Conservation (phyloP, 2,329 filamentous ascomycete species). For the Elsinoe necatrix region DNA sequence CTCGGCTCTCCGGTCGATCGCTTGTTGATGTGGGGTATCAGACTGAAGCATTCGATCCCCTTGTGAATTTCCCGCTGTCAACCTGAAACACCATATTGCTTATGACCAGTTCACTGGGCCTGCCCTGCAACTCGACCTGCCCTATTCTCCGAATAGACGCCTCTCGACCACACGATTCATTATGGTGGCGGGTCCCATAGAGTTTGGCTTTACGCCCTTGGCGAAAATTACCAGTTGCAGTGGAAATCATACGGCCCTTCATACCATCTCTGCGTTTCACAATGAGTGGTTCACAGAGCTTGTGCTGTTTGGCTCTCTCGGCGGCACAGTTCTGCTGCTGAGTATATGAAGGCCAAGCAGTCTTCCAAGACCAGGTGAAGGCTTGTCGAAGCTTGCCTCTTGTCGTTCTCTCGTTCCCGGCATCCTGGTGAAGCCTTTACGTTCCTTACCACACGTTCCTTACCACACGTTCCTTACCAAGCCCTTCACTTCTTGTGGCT, state of each 20-base stretch:
- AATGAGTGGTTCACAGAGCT: conserved; percentile 3
- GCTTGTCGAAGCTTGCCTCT: conserved; percentile 9
- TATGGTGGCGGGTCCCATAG: conserved; percentile 4
- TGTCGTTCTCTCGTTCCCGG: conserved; percentile 5
- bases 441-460: conserved; percentile 11
- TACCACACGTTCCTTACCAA: conserved; percentile 10
- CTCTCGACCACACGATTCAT: conserved; percentile 8
- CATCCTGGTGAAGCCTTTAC: conserved; percentile 11
- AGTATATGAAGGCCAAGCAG: conserved; percentile 9
- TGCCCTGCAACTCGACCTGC: conserved; percentile 2
- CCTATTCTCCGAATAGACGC: conserved; percentile 1
- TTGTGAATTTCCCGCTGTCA: conserved; percentile 7
- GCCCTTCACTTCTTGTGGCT: background rate
- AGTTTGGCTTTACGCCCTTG: background rate
- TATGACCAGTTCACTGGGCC: conserved; percentile 1
- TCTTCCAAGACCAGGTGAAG: background rate
- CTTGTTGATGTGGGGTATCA: conserved; percentile 6
- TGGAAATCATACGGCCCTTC: conserved; percentile 4
- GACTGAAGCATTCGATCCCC: background rate
- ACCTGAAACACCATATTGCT: conserved; percentile 7
- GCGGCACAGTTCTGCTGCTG: conserved; percentile 1
- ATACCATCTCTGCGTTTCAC: conserved; percentile 11
- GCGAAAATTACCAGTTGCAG: background rate
- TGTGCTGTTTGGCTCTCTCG: background rate
- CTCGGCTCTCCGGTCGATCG: conserved; percentile 3